Evolutionary conservation across 2,329 filamentous ascomycete species (phyloP).

Genomic region (Cytospora mali): DNA sequence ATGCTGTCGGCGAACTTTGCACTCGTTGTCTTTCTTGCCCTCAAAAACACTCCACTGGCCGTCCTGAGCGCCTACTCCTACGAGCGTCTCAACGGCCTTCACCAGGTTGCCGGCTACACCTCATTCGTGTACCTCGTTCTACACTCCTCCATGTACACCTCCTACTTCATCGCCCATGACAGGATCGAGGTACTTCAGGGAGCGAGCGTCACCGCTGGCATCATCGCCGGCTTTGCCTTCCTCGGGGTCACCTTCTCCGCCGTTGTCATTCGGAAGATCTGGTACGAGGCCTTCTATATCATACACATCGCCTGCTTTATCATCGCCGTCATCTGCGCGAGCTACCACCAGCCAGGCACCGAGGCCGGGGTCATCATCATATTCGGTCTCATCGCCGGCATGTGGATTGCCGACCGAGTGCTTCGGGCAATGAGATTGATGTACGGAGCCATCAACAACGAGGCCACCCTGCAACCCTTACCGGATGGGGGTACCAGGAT

Average conservation of each 20-base stretch:
- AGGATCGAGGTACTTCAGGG: slow-evolving; percentile 40
- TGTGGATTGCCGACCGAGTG: slow-evolving; percentile 56
- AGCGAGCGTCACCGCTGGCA: slow-evolving; percentile 49
- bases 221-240: slow-evolving; percentile 51
- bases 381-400: slow-evolving; percentile 44
- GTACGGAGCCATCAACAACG: slow-evolving; percentile 52
- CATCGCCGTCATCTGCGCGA: slow-evolving; percentile 49
- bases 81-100: slow-evolving; percentile 60
- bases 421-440: slow-evolving; percentile 49
- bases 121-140: slow-evolving; percentile 50
- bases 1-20: slow-evolving; percentile 46
- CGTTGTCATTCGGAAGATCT: slow-evolving; percentile 47
- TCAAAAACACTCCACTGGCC: slow-evolving; percentile 62
- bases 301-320: slow-evolving; percentile 54
- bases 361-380: slow-evolving; percentile 46
- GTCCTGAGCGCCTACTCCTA: slow-evolving; percentile 58
- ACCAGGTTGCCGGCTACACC: slow-evolving; percentile 55
- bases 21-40: slow-evolving; percentile 55
- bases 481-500: slow-evolving; percentile 58
- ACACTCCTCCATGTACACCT: slow-evolving; percentile 49
- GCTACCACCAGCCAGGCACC: slow-evolving; percentile 55
- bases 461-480: slow-evolving; percentile 55
- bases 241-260: slow-evolving; percentile 48
- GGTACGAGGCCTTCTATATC: slow-evolving; percentile 60
- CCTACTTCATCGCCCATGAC: slow-evolving; percentile 41